Percentiles rank a stretch among this genome's conserved stretches.
phyloP scores from a whole-genome alignment of 805 yeast genomes.

The Cyberlindnera samutprakarnensis region DNA sequence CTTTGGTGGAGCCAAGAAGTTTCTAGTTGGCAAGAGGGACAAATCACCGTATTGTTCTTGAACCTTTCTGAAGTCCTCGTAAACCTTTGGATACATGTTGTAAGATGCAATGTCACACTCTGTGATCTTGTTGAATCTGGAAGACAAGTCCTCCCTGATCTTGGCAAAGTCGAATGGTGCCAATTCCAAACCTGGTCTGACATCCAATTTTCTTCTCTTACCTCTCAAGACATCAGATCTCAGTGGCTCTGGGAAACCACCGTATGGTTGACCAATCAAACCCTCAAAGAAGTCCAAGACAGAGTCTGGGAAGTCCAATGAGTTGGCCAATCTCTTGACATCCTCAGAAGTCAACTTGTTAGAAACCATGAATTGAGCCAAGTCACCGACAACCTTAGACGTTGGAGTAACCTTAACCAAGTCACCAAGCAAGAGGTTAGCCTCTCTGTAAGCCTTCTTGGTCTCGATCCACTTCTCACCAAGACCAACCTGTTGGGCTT shows the following conservation, averaged over 20 bases:
- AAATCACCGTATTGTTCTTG: slow-evolving; percentile 82
- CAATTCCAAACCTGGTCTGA: slow-evolving; percentile 88
- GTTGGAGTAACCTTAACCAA: slow-evolving; percentile 98
- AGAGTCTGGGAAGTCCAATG: slow-evolving; percentile 97
- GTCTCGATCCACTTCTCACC: slow-evolving; percentile 97
- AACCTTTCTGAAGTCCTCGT: slow-evolving; percentile 73
- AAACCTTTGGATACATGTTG: slow-evolving; percentile 97
- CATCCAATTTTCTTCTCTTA: slow-evolving; percentile 83
- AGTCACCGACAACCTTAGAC: slow-evolving; percentile 98
- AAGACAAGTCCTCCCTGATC: slow-evolving; percentile 64
- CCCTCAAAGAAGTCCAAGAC: slow-evolving; percentile 99
- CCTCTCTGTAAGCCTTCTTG: slow-evolving; percentile 87
- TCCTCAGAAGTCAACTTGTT: slow-evolving; percentile 84
- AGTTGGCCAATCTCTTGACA: slow-evolving; percentile 77
- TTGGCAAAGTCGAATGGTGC: slow-evolving; percentile 73
- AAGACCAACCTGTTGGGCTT: slow-evolving; percentile 97
- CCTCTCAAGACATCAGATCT: slow-evolving; percentile 86
- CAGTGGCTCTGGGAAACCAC: slow-evolving; percentile 99
- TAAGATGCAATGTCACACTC: slow-evolving; percentile 93
- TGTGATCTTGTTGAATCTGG: slow-evolving; percentile 71
- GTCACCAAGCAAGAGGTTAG: slow-evolving; percentile 89
- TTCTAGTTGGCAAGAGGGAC: slow-evolving; percentile 88
- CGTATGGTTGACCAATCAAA: slow-evolving; percentile 97
- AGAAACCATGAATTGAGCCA: slow-evolving; percentile 99
- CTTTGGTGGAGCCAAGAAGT: slow-evolving; percentile 80